A percentile compares a stretch with the other conserved stretches of the same genome.
These are phyloP conservation scores for Schizothecium vesticola DNA, from an alignment of 495 filamentous ascomycete genomes.

Conservation along the genomic window DNA sequence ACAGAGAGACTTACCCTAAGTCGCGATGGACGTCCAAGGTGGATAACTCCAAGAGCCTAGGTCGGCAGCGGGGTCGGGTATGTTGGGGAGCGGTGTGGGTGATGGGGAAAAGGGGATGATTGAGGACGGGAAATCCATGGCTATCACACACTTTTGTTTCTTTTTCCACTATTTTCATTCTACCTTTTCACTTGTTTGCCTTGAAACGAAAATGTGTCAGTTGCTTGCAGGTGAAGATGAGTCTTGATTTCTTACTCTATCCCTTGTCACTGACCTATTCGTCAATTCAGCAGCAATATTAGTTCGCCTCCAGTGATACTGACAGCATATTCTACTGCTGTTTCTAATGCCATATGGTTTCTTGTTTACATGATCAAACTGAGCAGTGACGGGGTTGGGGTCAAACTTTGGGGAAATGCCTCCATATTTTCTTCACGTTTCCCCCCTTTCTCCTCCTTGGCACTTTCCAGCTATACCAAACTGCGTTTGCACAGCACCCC, in stretches of 20 bases:
- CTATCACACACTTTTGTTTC: neutral
- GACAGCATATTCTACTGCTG: no score
- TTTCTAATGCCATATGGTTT: no score
- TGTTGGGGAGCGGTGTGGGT: neutral
- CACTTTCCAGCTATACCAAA: conserved; percentile 23
- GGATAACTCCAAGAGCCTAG: neutral
- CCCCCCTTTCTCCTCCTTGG: neutral
- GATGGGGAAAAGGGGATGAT: neutral
- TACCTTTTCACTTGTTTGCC: no score
- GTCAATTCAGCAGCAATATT: no score
- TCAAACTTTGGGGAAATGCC: neutral
- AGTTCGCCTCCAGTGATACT: no score
- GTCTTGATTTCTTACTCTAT: neutral
- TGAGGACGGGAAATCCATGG: neutral
- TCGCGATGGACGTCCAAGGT: neutral
- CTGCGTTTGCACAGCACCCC: conserved; percentile 35
- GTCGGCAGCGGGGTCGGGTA: no score
- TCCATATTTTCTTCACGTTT: neutral
- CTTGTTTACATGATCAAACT: no score
- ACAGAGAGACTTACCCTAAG: neutral
- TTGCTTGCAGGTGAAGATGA: neutral
- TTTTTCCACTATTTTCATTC: no score
- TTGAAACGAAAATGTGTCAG: no score
- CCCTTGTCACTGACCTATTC: neutral
- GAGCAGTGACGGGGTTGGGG: neutral